Conservation (phyloP, 371 early-diverging fungal genomes). For the Mortierella polycephala region DNA sequence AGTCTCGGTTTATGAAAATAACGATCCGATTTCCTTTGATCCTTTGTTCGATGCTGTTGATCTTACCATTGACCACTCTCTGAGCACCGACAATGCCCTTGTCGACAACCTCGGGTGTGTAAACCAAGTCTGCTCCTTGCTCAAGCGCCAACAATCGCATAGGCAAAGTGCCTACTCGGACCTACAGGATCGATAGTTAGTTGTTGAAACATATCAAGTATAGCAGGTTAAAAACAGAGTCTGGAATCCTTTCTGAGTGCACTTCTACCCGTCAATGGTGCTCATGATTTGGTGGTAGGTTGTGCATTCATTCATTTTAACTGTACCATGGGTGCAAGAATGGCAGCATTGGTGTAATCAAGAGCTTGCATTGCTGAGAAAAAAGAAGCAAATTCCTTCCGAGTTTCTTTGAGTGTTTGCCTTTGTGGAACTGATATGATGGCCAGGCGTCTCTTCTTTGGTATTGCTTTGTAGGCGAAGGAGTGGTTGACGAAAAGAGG, state of each 20-base stretch:
- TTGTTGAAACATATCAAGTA: not conserved
- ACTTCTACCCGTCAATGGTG: not conserved
- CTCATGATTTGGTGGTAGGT: not conserved
- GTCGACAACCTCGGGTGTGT: conserved; percentile 93
- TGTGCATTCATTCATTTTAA: not conserved
- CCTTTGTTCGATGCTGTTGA: too few relatives aligned
- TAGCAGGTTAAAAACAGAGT: not conserved
- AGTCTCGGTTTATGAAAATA: not conserved
- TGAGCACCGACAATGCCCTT: conserved; percentile 84
- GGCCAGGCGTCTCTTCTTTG: too few relatives aligned
- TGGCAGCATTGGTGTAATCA: conserved; percentile 69
- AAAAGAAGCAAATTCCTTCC: not conserved
- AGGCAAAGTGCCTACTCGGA: conserved; percentile 90
- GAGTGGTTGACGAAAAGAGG: too few relatives aligned
- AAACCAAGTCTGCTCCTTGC: conserved; percentile 95
- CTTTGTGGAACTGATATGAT: too few relatives aligned
- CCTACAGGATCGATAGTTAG: conserved; percentile 46
- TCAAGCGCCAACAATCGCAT: conserved; percentile 85
- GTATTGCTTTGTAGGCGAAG: too few relatives aligned
- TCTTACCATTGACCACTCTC: conserved; percentile 76
- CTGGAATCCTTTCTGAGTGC: not conserved
- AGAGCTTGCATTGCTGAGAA: conserved; percentile 20
- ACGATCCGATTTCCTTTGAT: not conserved
- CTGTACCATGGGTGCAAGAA: conserved; percentile 92
- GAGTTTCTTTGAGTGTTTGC: too few relatives aligned